Base-by-base conservation (phyloP, 2,329 filamentous ascomycete genomes). In the Cytospora paraplurivora region DNA sequence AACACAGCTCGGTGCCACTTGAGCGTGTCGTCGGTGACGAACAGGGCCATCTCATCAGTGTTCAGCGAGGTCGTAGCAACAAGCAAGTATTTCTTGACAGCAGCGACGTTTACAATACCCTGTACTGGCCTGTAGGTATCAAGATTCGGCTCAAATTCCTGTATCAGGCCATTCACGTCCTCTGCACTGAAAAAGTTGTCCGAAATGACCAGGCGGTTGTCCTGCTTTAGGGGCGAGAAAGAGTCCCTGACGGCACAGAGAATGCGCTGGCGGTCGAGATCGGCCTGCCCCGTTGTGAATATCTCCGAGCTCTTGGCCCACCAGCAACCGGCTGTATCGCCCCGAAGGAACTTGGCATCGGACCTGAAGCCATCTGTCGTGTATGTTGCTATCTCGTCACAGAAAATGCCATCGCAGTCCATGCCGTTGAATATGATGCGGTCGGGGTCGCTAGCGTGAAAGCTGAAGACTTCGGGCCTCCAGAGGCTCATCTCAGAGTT, bases 1-100 rank as follows among this genome's bases (percentile, higher is more conserved):
- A 99, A 98, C 72, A 96, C 86, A 64, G 94, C 94, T 59, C 93
- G 88, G 74, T 98, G 93, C 95, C 95, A 99, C 62, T 84, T 88
- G 58, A 87, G 81, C 13, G 91, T 88, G 74, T 99, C 92, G 69
- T 91, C 87, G 11, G 92, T 93, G 62, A 98, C 88, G 74, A 91
- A 99, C 61, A 99, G 84, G 4, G 92, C 92, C 83, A 97, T 90
- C 77, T 99, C 96, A 69, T 91, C 89, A 12, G 93, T 96, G 56
- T 89, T 87, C 41, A 86, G 82, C 19, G 93, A 90, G 66, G 89
- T 88, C 4, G 91, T 89, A 41, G 94, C 95, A 17, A 90, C 91
- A 49, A 99, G 85, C 37, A 99, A 79, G 73, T 90, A 97, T 70
- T 90, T 91, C 76, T 96, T 96, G 66, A 96, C 91, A 11, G 88